Evolutionary conservation across 805 yeast species (phyloP).

Genomic region (Sugiyamaella qingdaonensis): DNA sequence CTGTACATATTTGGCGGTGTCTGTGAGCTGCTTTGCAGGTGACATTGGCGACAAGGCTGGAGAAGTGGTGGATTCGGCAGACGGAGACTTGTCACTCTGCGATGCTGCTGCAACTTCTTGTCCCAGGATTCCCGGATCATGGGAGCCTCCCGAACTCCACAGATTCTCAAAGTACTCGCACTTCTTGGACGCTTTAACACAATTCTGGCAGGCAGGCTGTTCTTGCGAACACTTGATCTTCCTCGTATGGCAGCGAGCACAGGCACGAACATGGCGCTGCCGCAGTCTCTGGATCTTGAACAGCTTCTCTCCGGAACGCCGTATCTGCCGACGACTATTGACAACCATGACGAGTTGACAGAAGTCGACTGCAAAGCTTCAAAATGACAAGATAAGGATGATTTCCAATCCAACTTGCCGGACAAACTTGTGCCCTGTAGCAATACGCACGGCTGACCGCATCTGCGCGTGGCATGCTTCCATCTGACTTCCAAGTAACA

Average conservation of each 20-base stretch:
- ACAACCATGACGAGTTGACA: neutral
- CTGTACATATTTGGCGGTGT: slow-evolving; percentile 1
- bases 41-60: neutral
- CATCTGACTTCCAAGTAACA: too few relatives aligned
- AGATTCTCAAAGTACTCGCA: slow-evolving; percentile 5
- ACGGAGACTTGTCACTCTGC: neutral
- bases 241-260: slow-evolving; percentile 6
- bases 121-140: neutral
- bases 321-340: neutral
- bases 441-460: too few relatives aligned
- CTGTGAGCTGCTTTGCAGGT: neutral
- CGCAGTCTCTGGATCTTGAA: neutral
- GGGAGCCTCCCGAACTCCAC: neutral
- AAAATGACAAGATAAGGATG: too few relatives aligned
- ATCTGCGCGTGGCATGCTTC: too few relatives aligned
- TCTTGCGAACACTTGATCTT: slow-evolving; percentile 9
- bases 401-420: too few relatives aligned
- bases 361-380: too few relatives aligned
- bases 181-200: neutral
- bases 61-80: neutral
- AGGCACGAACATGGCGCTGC: slow-evolving; percentile 2
- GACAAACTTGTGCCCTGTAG: too few relatives aligned
- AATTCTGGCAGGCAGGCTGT: slow-evolving; percentile 2
- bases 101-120: neutral
- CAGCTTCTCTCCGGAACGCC: neutral